These are phyloP conservation scores for Blastobotrys parvus DNA, from an alignment of 805 yeast genomes.

Conservation along the genomic window DNA sequence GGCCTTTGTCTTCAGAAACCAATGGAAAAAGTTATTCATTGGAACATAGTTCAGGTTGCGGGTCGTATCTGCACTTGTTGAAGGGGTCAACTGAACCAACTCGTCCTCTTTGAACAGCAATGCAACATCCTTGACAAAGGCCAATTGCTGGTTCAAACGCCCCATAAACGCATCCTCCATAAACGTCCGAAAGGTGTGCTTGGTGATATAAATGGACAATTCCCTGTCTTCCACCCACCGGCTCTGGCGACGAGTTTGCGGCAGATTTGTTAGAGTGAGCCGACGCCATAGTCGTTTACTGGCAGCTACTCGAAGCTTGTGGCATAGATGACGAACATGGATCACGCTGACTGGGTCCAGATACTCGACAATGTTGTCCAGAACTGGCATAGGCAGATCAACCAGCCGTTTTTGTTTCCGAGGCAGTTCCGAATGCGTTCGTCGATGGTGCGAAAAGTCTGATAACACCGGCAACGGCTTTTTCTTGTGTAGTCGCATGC, in stretches of 20 bases:
- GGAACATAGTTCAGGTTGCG: constrained; percentile 1
- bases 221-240: background rate
- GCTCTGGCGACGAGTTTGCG: background rate
- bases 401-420: background rate
- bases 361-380: background rate
- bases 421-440: background rate
- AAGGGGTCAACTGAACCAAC: background rate
- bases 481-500: background rate
- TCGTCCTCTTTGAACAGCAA: background rate
- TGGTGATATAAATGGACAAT: background rate
- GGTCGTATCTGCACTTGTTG: background rate
- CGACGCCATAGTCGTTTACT: background rate
- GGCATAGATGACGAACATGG: background rate
- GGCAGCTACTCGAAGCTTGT: background rate
- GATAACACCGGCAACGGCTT: background rate
- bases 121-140: background rate
- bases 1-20: background rate
- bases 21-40: background rate
- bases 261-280: background rate
- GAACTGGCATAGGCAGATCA: background rate
- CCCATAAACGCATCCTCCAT: background rate
- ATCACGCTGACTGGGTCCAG: background rate
- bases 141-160: background rate
- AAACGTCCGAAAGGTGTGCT: background rate
- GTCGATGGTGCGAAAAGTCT: background rate